phyloP scores from a whole-genome alignment of 768 basidiomycete species.

The Candolleomyces eurysporus region DNA sequence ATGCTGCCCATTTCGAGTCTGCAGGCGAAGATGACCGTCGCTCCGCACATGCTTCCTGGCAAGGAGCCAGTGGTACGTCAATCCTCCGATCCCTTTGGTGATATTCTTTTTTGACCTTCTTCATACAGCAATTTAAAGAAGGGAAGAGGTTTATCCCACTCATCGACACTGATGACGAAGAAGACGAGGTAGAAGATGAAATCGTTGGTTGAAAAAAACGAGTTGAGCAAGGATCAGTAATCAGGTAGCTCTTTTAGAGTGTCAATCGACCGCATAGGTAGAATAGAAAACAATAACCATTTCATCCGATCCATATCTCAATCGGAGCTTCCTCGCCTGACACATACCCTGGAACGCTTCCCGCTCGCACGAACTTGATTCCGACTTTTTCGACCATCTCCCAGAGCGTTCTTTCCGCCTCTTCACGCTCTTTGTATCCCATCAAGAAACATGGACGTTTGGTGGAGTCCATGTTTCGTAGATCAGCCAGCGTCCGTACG shows the following conservation, averaged over 20 bases:
- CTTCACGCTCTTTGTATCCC: slow-evolving; percentile 87
- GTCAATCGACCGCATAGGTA: no score
- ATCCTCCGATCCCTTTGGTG: background rate
- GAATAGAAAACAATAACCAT: background rate
- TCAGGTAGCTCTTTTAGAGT: no score
- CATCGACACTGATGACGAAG: slow-evolving; percentile 44
- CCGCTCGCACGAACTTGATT: slow-evolving; percentile 56
- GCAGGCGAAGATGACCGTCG: background rate
- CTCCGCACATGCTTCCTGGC: background rate
- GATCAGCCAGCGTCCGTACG: slow-evolving; percentile 57
- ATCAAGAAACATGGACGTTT: slow-evolving; percentile 52
- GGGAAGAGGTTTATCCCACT: slow-evolving; percentile 49
- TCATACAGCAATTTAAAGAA: slow-evolving; percentile 29
- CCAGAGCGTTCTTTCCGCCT: slow-evolving; percentile 76
- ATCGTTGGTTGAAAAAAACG: slow-evolving; percentile 13
- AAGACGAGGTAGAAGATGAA: slow-evolving; percentile 17
- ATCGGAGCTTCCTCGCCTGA: slow-evolving; percentile 47
- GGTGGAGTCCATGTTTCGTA: slow-evolving; percentile 36
- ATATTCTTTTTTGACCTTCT: background rate
- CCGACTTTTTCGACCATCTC: slow-evolving; percentile 49
- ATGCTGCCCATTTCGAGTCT: no score
- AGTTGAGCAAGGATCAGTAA: slow-evolving; percentile 2
- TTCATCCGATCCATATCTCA: slow-evolving; percentile 65
- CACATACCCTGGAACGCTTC: slow-evolving; percentile 51
- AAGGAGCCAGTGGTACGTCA: slow-evolving; percentile 15